Percentiles rank a stretch among this genome's conserved stretches.
Evolutionary conservation across 768 basidiomycete genomes (phyloP).

Genomic region (Phanerodontia chrysosporium): DNA sequence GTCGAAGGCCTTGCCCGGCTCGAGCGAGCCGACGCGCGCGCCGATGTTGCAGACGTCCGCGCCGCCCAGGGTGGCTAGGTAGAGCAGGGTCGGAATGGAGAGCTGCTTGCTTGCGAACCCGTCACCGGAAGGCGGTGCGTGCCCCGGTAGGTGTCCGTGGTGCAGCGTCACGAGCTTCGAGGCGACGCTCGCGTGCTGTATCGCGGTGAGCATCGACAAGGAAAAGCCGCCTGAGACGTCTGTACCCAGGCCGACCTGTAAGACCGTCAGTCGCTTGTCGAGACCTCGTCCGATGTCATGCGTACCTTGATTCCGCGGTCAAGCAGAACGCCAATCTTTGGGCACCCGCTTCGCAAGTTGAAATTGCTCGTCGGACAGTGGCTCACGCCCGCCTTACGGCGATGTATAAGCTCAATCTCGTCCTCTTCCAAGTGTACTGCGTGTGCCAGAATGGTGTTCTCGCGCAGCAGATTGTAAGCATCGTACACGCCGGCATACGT

Average conservation of each 20-base stretch:
- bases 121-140: not conserved
- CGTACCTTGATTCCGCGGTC: constrained; percentile 83
- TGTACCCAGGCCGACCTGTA: constrained; percentile 89
- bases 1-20: constrained; percentile 83
- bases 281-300: not conserved
- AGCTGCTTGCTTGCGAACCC: constrained; percentile 59
- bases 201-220: constrained; percentile 69
- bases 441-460: constrained; percentile 85
- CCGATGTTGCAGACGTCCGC: constrained; percentile 77
- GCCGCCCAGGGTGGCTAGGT: constrained; percentile 90
- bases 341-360: constrained; percentile 82
- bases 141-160: constrained; percentile 2
- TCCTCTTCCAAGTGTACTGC: constrained; percentile 72
- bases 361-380: constrained; percentile 96
- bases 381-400: constrained; percentile 68
- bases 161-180: constrained; percentile 72
- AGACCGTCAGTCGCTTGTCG: not conserved
- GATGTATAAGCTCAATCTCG: constrained; percentile 70
- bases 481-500: constrained; percentile 86
- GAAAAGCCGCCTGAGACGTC: constrained; percentile 88
- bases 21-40: constrained; percentile 70
- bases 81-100: constrained; percentile 69
- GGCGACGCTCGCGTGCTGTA: constrained; percentile 74
- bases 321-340: constrained; percentile 72
- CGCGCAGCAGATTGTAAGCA: constrained; percentile 63